Conservation (phyloP, 352 stramenopile species). For the Phytopythium kandeliae region DNA sequence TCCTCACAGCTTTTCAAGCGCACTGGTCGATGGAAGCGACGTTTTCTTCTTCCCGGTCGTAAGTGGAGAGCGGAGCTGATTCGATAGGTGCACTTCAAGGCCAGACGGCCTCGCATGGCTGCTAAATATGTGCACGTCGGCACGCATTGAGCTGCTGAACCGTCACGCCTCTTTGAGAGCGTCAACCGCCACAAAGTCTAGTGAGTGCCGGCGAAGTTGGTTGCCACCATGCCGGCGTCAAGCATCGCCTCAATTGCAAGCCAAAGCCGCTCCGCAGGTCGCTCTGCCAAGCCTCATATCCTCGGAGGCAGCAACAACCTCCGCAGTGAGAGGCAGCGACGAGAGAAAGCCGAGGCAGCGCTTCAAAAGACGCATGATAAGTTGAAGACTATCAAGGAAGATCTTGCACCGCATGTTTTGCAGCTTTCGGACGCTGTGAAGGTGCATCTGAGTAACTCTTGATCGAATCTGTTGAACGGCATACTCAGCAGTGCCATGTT, state of each 20-base stretch:
- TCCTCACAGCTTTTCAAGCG: background rate
- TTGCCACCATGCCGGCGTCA: background rate
- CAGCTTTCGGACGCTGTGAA: constrained; percentile 41
- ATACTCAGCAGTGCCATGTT: background rate
- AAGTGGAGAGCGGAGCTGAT: background rate
- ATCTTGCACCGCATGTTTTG: constrained; percentile 44
- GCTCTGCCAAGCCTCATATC: constrained; percentile 27
- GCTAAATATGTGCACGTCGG: too few relatives aligned
- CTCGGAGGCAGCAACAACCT: constrained; percentile 70
- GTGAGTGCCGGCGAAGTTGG: background rate
- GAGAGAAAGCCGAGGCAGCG: constrained; percentile 42
- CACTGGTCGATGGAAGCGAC: background rate
- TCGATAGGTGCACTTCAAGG: background rate
- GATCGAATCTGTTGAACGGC: background rate
- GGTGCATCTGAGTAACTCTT: too few relatives aligned
- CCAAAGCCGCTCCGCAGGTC: background rate
- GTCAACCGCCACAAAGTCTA: background rate
- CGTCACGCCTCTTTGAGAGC: background rate
- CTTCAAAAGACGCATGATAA: constrained; percentile 28
- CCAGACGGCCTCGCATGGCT: too few relatives aligned
- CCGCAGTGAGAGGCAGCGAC: constrained; percentile 43
- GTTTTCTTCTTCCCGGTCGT: background rate
- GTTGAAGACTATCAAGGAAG: constrained; percentile 28
- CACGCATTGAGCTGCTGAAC: background rate
- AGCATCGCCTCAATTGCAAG: background rate